Evolutionary conservation across 768 basidiomycete genomes (phyloP), one percentile per base, ranked within the genome.

Genomic region (Kwoniella mangroviensis): DNA sequence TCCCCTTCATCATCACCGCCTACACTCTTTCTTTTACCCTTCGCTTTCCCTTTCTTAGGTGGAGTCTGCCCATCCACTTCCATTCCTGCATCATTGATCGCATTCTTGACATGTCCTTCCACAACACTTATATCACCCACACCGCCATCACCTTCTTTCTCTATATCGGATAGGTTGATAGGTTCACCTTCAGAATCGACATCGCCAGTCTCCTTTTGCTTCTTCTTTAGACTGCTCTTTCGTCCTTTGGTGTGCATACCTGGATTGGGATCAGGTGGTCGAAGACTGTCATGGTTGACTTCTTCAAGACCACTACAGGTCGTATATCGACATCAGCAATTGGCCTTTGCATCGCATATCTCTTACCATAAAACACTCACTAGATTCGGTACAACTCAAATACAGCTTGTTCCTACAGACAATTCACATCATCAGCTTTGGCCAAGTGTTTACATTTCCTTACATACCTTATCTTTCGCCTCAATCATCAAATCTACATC

Each of bases 361-460:
- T 34, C 34, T 6, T 34, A 34, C 34, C 34, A 34, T 34, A 34
- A 34, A 7, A 4, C 34, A 34, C 77, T 71, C 62, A 79, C 77
- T 97, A 96, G 40, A 91, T 89, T 68, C 93, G 82, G 79, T 92
- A 89, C 55, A 96, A 78, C 71, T 95, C 89, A 67, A 97, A 87
- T 5, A 97, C 94, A 1, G 94, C 94, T 79, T 95, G 94, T 81
- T 96, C 94, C 84, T 94, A 92, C 82, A 92, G 92, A 81, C 94
- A 93, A 2, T n/a, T 56, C 92, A 92, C 86, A 83, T 74, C 42
- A 77, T 75, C 78, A 78, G 77, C 40, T 79, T 61, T 26, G 77
- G 70, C 65, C 65, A 43, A 3, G 56, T 56, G 11, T 64, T 17
- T 22, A 21, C 21, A 21, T 13, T 17, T 64, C 49, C 43, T n/a